phyloP scores from a whole-genome alignment of 805 yeast species.

The Candida ficus region DNA sequence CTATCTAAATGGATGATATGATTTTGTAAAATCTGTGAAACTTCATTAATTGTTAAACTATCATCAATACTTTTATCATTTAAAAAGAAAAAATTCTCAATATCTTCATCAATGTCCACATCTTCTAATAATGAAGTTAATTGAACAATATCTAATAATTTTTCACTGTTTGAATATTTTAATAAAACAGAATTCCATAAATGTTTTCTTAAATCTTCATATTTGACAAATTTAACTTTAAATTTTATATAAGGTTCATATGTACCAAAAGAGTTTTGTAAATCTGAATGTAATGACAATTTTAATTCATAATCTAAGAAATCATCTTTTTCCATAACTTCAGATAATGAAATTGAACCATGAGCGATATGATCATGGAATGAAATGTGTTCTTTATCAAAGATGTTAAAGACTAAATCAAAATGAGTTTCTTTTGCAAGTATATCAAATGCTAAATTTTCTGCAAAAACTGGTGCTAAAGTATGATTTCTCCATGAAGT shows the following conservation, averaged over 20 bases:
- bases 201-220: slow-evolving; percentile 54
- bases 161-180: slow-evolving; percentile 35
- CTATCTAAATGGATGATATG: slow-evolving; percentile 32
- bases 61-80: slow-evolving; percentile 27
- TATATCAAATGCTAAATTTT: slow-evolving; percentile 74
- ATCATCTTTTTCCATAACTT: slow-evolving; percentile 29
- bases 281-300: slow-evolving; percentile 25
- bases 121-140: slow-evolving; percentile 55
- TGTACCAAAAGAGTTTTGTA: slow-evolving; percentile 1
- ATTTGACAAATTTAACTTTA: slow-evolving; percentile 62
- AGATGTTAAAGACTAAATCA: slow-evolving; percentile 62
- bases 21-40: slow-evolving; percentile 45
- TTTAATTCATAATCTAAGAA: slow-evolving; percentile 32
- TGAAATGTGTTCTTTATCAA: slow-evolving; percentile 82
- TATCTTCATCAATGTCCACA: slow-evolving; percentile 19
- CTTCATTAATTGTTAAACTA: slow-evolving; percentile 47
- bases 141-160: slow-evolving; percentile 44
- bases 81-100: slow-evolving; percentile 14
- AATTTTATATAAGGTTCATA: slow-evolving; percentile 53
- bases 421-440: slow-evolving; percentile 59
- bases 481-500: slow-evolving; percentile 84
- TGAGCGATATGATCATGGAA: slow-evolving; percentile 79
- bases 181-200: slow-evolving; percentile 65
- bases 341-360: slow-evolving; percentile 50
- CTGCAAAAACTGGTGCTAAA: slow-evolving; percentile 76